A percentile compares a stretch with the other conserved stretches of the same genome.
Conservation (phyloP, 2,329 filamentous ascomycete species). For the Teratosphaeriaceae sp. region DNA sequence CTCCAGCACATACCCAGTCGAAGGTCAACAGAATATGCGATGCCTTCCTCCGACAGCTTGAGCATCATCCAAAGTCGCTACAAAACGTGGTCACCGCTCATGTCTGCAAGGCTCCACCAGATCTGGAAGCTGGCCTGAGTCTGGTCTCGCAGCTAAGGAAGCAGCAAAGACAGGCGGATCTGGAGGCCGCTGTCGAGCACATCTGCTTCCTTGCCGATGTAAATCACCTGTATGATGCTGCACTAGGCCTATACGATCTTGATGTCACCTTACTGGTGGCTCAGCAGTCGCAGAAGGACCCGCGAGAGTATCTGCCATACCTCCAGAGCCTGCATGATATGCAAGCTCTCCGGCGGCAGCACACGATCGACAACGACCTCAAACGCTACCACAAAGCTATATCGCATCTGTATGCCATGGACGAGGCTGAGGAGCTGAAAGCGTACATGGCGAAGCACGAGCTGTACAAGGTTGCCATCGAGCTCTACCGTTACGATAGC, state of each 20-base stretch:
- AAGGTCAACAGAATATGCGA: slow-evolving; percentile 91
- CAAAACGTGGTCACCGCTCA: slow-evolving; percentile 94
- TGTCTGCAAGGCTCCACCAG: slow-evolving; percentile 87
- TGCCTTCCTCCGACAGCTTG: slow-evolving; percentile 65
- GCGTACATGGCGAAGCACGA: slow-evolving; percentile 71
- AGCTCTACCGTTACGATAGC: slow-evolving; percentile 76
- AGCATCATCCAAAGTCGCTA: slow-evolving; percentile 57
- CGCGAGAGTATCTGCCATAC: slow-evolving; percentile 91
- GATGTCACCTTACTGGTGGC: slow-evolving; percentile 85
- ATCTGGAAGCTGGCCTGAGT: slow-evolving; percentile 73
- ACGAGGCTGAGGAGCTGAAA: slow-evolving; percentile 70
- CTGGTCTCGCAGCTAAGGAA: slow-evolving; percentile 67
- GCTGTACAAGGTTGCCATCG: slow-evolving; percentile 71
- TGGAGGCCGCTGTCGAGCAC: slow-evolving; percentile 87
- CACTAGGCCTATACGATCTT: slow-evolving; percentile 84
- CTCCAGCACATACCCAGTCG: neutral
- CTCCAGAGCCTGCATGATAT: slow-evolving; percentile 79
- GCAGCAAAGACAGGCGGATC: slow-evolving; percentile 59
- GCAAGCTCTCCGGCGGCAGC: slow-evolving; percentile 62
- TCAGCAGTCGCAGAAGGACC: slow-evolving; percentile 93
- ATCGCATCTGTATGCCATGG: slow-evolving; percentile 63
- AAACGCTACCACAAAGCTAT: slow-evolving; percentile 71
- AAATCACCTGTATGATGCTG: slow-evolving; percentile 83
- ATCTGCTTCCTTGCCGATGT: slow-evolving; percentile 97
- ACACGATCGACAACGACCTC: slow-evolving; percentile 84